These are phyloP conservation scores for Alternaria gansuensis DNA, from an alignment of 2,329 filamentous ascomycete genomes.

Conservation along the genomic window DNA sequence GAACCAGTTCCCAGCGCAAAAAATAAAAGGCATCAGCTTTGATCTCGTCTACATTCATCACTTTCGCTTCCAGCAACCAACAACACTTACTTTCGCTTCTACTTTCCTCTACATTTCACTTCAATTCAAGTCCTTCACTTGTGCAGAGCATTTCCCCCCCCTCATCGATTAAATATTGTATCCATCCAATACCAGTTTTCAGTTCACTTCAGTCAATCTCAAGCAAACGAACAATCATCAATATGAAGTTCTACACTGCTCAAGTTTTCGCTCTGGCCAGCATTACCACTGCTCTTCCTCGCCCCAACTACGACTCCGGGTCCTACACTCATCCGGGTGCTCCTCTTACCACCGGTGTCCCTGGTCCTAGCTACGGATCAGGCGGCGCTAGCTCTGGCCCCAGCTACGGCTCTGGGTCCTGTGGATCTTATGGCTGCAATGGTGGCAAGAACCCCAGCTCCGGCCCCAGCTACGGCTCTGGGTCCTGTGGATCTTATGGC, in stretches of 20 bases:
- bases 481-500: background rate
- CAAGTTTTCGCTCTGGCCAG: conserved; percentile 16
- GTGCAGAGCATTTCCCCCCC: conserved; percentile 14
- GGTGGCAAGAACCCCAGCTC: conserved; percentile 1
- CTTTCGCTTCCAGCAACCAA: conserved; percentile 14
- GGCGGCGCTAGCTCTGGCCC: conserved; percentile 4
- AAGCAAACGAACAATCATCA: conserved; percentile 5
- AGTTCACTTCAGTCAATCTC: background rate
- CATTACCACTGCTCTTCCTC: conserved; percentile 16
- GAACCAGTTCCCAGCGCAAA: conserved; percentile 4
- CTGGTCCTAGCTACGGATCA: conserved; percentile 3
- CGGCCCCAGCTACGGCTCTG: conserved; percentile 14
- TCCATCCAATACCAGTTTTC: conserved; percentile 8
- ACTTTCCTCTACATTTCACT: conserved; percentile 2
- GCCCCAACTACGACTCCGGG: conserved; percentile 6
- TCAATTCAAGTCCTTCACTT: conserved; percentile 12
- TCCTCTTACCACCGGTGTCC: conserved; percentile 7
- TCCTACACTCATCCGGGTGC: background rate
- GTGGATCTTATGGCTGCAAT: background rate
- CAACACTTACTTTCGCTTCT: conserved; percentile 9
- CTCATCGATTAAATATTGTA: background rate
- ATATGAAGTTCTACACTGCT: conserved; percentile 20
- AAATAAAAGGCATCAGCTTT: conserved; percentile 16
- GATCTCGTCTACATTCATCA: conserved; percentile 8
- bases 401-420: conserved; percentile 10